phyloP scores from a whole-genome alignment of 305 asterid genomes.

The Petunia hybrid region DNA sequence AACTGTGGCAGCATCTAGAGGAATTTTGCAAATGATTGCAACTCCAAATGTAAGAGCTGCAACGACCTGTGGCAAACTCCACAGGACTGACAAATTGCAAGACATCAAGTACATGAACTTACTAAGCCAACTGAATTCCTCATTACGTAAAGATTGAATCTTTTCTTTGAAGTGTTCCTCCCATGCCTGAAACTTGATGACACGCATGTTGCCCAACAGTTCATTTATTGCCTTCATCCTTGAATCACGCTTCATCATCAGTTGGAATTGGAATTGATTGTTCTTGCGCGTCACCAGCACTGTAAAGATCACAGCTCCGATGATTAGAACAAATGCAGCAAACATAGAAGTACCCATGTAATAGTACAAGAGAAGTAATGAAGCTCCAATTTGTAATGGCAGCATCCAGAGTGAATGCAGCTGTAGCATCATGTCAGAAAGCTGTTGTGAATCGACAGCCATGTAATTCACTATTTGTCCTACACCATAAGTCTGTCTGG shows the following conservation, averaged over 20 bases:
- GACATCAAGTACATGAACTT: slow-evolving; percentile 53
- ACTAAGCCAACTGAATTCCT: slow-evolving; percentile 59
- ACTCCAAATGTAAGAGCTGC: slow-evolving; percentile 56
- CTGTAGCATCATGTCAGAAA: slow-evolving; percentile 60
- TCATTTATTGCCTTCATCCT: slow-evolving; percentile 70
- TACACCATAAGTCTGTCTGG: slow-evolving; percentile 73
- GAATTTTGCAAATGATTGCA: slow-evolving; percentile 43
- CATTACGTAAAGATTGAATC: slow-evolving; percentile 49
- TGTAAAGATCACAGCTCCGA: slow-evolving; percentile 43
- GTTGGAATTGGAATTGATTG: slow-evolving; percentile 52
- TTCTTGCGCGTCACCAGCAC: slow-evolving; percentile 38
- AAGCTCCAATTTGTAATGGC: slow-evolving; percentile 66
- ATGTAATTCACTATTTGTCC: slow-evolving; percentile 82
- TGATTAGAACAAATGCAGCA: slow-evolving; percentile 46
- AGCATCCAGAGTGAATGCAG: slow-evolving; percentile 66
- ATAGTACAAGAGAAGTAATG: slow-evolving; percentile 51
- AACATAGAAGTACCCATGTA: slow-evolving; percentile 55
- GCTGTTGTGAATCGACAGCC: slow-evolving; percentile 76
- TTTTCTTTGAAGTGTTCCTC: slow-evolving; percentile 64
- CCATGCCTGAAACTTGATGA: slow-evolving; percentile 82
- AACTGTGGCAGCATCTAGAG: slow-evolving; percentile 59
- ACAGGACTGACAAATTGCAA: slow-evolving; percentile 46
- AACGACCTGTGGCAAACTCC: slow-evolving; percentile 58
- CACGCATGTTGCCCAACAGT: slow-evolving; percentile 63
- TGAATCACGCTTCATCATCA: slow-evolving; percentile 59